These are phyloP conservation scores for Nissolia schottii DNA, from an alignment of 306 rosid genomes.

Conservation along the genomic window DNA sequence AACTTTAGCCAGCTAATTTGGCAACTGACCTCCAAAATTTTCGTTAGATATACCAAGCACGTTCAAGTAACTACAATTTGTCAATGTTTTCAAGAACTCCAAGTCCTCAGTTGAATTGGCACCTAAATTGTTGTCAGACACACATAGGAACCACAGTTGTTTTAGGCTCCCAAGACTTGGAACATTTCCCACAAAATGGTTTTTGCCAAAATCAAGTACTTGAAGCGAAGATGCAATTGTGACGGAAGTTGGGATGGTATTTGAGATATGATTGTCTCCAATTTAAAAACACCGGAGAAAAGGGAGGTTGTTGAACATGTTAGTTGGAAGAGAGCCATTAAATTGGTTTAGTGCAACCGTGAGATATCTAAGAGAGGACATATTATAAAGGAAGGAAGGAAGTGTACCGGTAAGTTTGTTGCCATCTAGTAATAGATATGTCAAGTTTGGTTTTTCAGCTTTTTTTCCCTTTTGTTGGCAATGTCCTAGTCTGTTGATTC, in stretches of 20 bases:
- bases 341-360: too few species aligned
- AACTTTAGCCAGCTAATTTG: not conserved
- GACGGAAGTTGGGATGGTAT: slow-evolving; percentile 4
- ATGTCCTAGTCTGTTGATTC: not conserved
- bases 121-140: not conserved
- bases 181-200: slow-evolving; percentile 3
- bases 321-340: too few species aligned
- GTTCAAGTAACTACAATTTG: not conserved
- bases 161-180: not conserved
- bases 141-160: not conserved
- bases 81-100: slow-evolving; percentile 1
- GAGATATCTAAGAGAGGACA: too few species aligned
- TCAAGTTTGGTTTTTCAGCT: not conserved
- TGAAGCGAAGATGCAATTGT: slow-evolving; percentile 16
- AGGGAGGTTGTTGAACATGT: too few species aligned
- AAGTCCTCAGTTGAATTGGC: not conserved
- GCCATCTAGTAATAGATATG: too few species aligned
- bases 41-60: not conserved
- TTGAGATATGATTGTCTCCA: slow-evolving; percentile 15
- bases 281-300: too few species aligned
- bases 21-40: slow-evolving; percentile 25
- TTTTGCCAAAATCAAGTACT: fast-evolving
- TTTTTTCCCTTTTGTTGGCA: not conserved
- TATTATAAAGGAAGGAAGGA: too few species aligned
- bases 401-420: too few species aligned